Base-by-base conservation (phyloP, 2,329 filamentous ascomycete genomes). In the Botrytis medusae region DNA sequence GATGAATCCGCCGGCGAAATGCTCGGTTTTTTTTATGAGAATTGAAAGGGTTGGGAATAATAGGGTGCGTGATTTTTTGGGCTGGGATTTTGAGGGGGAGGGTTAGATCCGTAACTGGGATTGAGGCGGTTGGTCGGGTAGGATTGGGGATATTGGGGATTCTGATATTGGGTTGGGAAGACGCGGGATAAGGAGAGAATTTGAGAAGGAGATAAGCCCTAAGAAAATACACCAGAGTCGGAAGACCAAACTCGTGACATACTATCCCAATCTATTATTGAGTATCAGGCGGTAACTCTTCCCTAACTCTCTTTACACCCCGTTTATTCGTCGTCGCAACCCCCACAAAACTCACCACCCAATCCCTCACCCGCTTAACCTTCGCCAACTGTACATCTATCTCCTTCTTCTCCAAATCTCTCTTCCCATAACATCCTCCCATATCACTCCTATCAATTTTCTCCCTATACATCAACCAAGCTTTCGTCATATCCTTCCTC, bases 261-360 rank as follows among this genome's bases (percentile, higher is more conserved):
- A 18, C 14, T 29, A 57, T 29, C 6, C n/a, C 51, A 37, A 8
- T 8, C 5, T 8, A 40, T 75, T 46, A 77, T 70, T 76, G 76
- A 51, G 75, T 77, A 69, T 77, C 76, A 8, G 75, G 74, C 22
- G 76, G 76, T 42, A 77, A 44, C 42, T 76, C 75, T 25, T 72
- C 69, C 20, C 48, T 51, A 32, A 12, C 12, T 29, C 65, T 73
- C 54, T 68, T 63, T 10, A 73, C 71, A 20, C 63, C 63, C n/a
- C 59, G 48, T 22, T 34, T 69, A 22, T 22, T 18, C 10, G 40
- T 42, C 25, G n/a, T 22, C 37, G 75, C 75, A 34, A 74, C 77
- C 22, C 85, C 86, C 71, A 97, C 89, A 81, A 95, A 96, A 54
- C 85, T 84, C 73, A 90, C 81, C 14, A 93, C 88, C 94, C 94